These are phyloP conservation scores for Cercospora citrullina DNA, from an alignment of 2,329 filamentous ascomycete species.

Conservation along the genomic window DNA sequence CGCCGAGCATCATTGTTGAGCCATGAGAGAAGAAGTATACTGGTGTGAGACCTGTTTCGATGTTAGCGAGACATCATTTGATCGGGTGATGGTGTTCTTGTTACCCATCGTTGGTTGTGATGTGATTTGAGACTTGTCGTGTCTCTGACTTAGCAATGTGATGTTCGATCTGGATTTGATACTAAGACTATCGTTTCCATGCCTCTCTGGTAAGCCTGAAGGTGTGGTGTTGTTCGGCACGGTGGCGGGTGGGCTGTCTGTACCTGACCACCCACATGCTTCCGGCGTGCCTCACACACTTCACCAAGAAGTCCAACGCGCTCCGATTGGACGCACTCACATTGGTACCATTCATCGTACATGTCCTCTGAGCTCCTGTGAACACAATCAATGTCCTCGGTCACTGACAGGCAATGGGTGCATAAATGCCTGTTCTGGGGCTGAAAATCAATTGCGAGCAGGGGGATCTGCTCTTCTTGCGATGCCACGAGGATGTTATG, in stretches of 20 bases:
- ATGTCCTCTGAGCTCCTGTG: not conserved
- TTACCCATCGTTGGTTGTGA: not conserved
- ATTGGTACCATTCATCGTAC: not conserved
- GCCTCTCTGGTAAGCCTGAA: not conserved
- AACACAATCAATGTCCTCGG: not conserved
- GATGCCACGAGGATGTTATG: no score
- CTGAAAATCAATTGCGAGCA: not conserved
- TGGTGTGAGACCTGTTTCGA: slow-evolving; percentile 45
- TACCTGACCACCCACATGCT: slow-evolving; percentile 4
- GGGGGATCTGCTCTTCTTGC: no score
- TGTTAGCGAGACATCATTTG: not conserved
- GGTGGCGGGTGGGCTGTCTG: not conserved
- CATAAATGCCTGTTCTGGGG: not conserved
- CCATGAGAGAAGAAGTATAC: slow-evolving; percentile 70
- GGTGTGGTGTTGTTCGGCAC: not conserved
- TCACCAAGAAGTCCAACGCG: not conserved
- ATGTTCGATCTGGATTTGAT: not conserved
- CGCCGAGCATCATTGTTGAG: slow-evolving; percentile 70
- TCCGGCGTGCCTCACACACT: not conserved
- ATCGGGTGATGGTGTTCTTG: not conserved
- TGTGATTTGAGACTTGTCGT: not conserved
- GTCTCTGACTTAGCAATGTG: not conserved
- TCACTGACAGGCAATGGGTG: not conserved
- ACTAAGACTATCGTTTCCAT: not conserved
- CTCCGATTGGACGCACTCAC: not conserved